Percentiles rank a stretch among this genome's conserved stretches.
phyloP scores from a whole-genome alignment of 169 alveolate genomes.

The Plasmodium inui region DNA sequence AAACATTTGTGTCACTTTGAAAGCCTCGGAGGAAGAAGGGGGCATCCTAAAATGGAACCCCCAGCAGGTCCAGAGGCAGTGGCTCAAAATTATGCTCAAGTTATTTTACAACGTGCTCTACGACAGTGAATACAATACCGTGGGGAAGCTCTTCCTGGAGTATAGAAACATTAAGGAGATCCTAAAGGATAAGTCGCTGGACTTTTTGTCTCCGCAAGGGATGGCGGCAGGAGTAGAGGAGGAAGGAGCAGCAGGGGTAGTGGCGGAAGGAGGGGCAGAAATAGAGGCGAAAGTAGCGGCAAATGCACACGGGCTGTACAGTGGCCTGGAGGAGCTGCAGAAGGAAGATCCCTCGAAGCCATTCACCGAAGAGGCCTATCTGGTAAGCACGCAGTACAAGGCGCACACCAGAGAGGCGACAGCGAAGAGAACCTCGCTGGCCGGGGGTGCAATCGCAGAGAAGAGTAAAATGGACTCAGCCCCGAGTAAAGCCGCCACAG shows the following conservation, averaged over 20 bases:
- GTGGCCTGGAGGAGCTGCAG: not conserved
- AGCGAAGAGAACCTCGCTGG: not conserved
- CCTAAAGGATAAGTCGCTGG: slow-evolving; percentile 16
- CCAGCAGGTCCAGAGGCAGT: slow-evolving; percentile 20
- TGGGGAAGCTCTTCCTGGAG: slow-evolving; percentile 49
- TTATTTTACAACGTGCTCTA: slow-evolving; percentile 48
- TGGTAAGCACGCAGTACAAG: not conserved
- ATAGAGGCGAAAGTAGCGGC: not conserved
- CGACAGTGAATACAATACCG: slow-evolving; percentile 40
- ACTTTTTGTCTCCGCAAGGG: slow-evolving; percentile 7
- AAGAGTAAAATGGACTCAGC: not conserved
- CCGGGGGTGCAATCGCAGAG: not conserved
- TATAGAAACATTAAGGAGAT: slow-evolving; percentile 54
- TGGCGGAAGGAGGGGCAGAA: not conserved
- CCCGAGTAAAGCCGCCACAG: not conserved
- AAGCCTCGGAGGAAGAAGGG: not conserved
- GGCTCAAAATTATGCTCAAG: slow-evolving; percentile 49
- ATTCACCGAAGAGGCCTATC: not conserved
- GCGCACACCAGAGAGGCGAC: not conserved
- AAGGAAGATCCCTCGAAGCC: not conserved
- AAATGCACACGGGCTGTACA: too few relatives aligned
- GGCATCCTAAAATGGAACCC: not conserved
- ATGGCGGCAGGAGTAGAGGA: not conserved
- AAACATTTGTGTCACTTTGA: slow-evolving; percentile 34
- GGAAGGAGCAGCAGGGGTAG: not conserved